Evolutionary conservation across 768 basidiomycete genomes (phyloP), one percentile per base, ranked within the genome.

Genomic region (Hericium rajendrae): DNA sequence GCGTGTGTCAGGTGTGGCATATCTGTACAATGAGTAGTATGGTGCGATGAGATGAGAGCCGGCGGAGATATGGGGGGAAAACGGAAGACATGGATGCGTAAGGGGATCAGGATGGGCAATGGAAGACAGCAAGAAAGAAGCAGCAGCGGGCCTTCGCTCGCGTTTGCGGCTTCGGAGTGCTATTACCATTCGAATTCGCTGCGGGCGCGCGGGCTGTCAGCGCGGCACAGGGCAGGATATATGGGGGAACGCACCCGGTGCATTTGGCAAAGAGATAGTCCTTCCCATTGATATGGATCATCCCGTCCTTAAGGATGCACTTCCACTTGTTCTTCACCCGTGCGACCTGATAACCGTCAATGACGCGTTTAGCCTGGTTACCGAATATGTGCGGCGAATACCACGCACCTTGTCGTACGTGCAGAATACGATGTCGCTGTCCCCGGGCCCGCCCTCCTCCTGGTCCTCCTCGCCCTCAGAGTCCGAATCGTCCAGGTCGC

Each of bases 311-410:
- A 53, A 99, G 79, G 22, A 91, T 85, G 59, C 94, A 94, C 77
- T 98, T 99, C 97, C 97, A 99, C 75, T 98, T 99, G 75, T 97
- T 98, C 75, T 98, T 99, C 24, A 98, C 95, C n/a, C 97, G 81
- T 48, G 94, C 93, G 38, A 98, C 95, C 94, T 98, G 51, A 10
- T 4, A 22, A 5, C 12, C 41, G 48, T 32, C 46, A 51, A 56
- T 20, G 61, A 60, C 54, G 37, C 48, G 26, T 57, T 57, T 18
- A 43, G 46, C 4, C n/a, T 46, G 5, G 32, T 32, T 32, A 9
- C 22, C 43, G 22, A 22, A 11, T 22, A n/a, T 46, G 16, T 10
- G n/a, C 43, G 6, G 22, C 43, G 22, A 46, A 46, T 9, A 46
- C 22, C 16, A 60, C 76, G 41, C 56, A 92, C 95, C 84, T 98